A percentile compares a stretch with the other conserved stretches of the same genome.
phyloP scores from a whole-genome alignment of 2,329 filamentous ascomycete species.

The Dryadomyces sulphureus region DNA sequence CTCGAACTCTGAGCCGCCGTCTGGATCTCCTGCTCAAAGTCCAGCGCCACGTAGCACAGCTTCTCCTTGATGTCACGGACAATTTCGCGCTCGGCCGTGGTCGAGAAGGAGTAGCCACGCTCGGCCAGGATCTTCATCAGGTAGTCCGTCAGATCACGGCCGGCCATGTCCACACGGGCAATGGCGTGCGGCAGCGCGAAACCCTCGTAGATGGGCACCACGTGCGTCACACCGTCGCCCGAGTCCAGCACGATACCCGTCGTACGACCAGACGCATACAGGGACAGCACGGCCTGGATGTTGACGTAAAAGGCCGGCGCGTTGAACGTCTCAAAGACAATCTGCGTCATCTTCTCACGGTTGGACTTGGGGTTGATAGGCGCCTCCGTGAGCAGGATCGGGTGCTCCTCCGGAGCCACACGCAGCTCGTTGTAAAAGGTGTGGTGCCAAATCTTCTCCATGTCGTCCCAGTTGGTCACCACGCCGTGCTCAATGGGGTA shows the following conservation, averaged over 20 bases:
- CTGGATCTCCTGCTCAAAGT: constrained; percentile 99
- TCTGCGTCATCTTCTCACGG: constrained; percentile 99
- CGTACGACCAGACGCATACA: constrained; percentile 99
- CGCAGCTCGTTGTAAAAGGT: constrained; percentile 99
- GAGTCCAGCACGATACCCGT: constrained; percentile 99
- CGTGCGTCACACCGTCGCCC: constrained; percentile 99
- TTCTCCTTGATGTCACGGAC: constrained; percentile 99
- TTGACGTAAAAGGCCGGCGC: constrained; percentile 99
- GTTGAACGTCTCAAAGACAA: constrained; percentile 99
- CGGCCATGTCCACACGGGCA: constrained; percentile 99
- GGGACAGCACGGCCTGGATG: constrained; percentile 96
- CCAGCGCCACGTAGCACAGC: constrained; percentile 99
- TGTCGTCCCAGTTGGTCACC: constrained; percentile 99
- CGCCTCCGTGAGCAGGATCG: constrained; percentile 95
- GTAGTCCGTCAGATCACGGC: constrained; percentile 99
- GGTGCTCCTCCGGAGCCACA: constrained; percentile 99
- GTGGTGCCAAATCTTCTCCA: constrained; percentile 99
- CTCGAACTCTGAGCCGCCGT: constrained; percentile 96
- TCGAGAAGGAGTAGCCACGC: constrained; percentile 99
- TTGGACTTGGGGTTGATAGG: constrained; percentile 99
- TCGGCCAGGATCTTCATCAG: constrained; percentile 99
- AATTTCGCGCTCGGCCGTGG: constrained; percentile 99
- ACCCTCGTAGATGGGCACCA: constrained; percentile 99
- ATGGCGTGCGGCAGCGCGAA: constrained; percentile 99
- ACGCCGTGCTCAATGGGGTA: constrained; percentile 99